Percentiles rank a stretch among this genome's conserved stretches.
phyloP scores from a whole-genome alignment of 2,329 filamentous ascomycete species.

The Didymella glomerata region DNA sequence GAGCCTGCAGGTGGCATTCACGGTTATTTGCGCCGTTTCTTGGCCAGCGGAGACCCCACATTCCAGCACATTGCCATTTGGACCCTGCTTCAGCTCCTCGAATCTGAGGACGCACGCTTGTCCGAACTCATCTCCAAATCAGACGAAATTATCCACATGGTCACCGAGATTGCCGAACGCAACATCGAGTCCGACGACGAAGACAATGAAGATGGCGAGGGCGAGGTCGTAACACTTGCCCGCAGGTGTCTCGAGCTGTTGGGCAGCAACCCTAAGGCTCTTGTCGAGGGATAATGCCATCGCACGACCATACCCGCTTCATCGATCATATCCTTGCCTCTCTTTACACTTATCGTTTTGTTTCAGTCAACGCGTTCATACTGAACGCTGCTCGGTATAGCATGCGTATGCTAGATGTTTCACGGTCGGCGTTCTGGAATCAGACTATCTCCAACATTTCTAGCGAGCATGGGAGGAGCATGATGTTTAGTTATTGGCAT shows the following conservation, averaged over 20 bases:
- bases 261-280: constrained; percentile 78
- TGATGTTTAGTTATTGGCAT: constrained; percentile 45
- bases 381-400: constrained; percentile 31
- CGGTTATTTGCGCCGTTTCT: constrained; percentile 90
- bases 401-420: constrained; percentile 31
- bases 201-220: constrained; percentile 87
- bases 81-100: constrained; percentile 93
- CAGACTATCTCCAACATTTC: constrained; percentile 44
- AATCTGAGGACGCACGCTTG: constrained; percentile 91
- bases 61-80: constrained; percentile 99
- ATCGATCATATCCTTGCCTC: constrained; percentile 32
- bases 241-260: constrained; percentile 88
- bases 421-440: constrained; percentile 44
- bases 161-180: constrained; percentile 88
- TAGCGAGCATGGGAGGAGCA: constrained; percentile 53
- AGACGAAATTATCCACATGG: constrained; percentile 90
- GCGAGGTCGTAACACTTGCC: constrained; percentile 89
- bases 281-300: constrained; percentile 75
- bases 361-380: constrained; percentile 39
- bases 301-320: constrained; percentile 33
- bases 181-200: constrained; percentile 88
- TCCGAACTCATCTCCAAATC: constrained; percentile 88
- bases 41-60: constrained; percentile 92
- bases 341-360: constrained; percentile 35
- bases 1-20: constrained; percentile 94